Base-by-base conservation (phyloP, 441 rosid species). In the Euphorbia schlechtendalii region DNA sequence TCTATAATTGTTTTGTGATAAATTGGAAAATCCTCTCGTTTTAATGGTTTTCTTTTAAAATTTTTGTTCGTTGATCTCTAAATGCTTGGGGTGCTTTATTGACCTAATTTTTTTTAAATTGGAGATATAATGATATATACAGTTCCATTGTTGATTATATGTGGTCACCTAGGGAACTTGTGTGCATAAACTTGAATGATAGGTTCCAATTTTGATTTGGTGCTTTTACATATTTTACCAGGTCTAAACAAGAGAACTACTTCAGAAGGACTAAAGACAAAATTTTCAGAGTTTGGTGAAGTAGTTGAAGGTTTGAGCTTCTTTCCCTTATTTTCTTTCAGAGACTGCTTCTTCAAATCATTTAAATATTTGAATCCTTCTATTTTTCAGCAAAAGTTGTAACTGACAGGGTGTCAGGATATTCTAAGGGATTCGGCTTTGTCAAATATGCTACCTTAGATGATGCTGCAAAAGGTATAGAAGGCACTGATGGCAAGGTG, bases 371-470 rank as follows among this genome's bases (percentile, higher is more conserved):
- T 67, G 69, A 10, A 18, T 46, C 66, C 61, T 64, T 32, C 25
- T 68, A n/a, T 13, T 22, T 68, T 41, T 55, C 78, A 93, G 99
- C 96, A 57, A 81, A 77, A 76, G n/a, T n/a, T n/a, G 93, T 94
- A 64, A 79, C 86, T 34, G 97, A 90, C 67, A 78, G 90, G 46
- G 86, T n/a, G n/a, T n/a, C 68, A 40, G 96, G 96, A 72, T 87
- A 80, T 78, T 90, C 97, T 2, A 93, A 87, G 81, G 99, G 99
- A 9, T 93, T 84, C 78, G 96, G 99, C 62, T 93, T 93, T 77
- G 96, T 93, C 58, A 84, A 77, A 72, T 93, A 90, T 72, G 76
- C 82, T 55, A 84, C 81, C 21, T 51, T 87, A 60, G 93, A 90
- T 56, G 97, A 86, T 63, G 96, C 99, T 77, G 82, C 81, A 12